Evolutionary conservation across 306 rosid species (phyloP), one percentile per base, ranked within the genome.

Genomic region (Dryas alaskensis): DNA sequence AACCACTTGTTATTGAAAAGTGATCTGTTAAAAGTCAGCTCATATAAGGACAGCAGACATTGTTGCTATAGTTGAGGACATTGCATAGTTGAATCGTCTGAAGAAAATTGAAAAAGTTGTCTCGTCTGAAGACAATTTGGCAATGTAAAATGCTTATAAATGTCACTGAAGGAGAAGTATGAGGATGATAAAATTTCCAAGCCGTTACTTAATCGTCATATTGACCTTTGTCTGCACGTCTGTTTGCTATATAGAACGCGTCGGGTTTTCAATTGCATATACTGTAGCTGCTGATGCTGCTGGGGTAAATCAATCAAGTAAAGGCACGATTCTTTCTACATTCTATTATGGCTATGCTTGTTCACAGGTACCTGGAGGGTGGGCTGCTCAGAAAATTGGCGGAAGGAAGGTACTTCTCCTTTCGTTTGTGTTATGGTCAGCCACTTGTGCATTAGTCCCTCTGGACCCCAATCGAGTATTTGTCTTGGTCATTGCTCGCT

Each of bases 361-460:
- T 77, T 94, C 99, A 2, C 99, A 94, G 81, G 93, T 94, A 25
- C 99, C 99, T 3, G 99, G 99, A 4, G 99, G 99, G 49, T 94
- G 91, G 88, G 96, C 92, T 0, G 96, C 99, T 46, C 99, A 94
- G 77, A 94, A 72, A 78, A 82, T 92, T 12, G 98, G 99, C 4
- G 98, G 99, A 7, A 83, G 93, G 48, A 88, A 84, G 80, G 88
- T 94, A 60, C 96, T 94, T 6, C 89, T 94, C 66, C 81, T 94
- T 46, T 92, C 99, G 0, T 94, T 94, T 67, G 74, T 94, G 0
- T 58, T 94, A 65, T 94, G 99, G 99, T 94, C 99, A 0, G 61
- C 81, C 17, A 94, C 98, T 39, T 92, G 93, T 72, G 96, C 96
- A 9, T 72, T 94, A 11, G 80, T 94, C 22, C 99, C 99, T 8